phyloP scores from a whole-genome alignment of 148 eudicot species.

The Cornus florida region DNA sequence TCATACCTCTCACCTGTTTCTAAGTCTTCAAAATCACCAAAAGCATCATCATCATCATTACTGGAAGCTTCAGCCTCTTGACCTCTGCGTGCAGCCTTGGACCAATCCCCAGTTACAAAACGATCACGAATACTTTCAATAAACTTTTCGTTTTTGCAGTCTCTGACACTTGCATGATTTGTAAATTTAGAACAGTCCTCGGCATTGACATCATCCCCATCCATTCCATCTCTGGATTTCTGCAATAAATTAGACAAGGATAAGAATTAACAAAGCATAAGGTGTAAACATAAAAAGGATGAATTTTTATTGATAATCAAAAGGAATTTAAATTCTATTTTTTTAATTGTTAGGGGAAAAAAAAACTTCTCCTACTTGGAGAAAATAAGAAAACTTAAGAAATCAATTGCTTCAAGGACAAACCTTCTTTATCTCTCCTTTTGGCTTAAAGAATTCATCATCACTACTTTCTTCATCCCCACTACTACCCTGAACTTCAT shows the following conservation, averaged over 20 bases:
- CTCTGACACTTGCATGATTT: constrained; percentile 24
- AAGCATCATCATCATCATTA: constrained; percentile 44
- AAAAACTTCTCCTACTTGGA: constrained; percentile 9
- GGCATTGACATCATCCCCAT: constrained; percentile 35
- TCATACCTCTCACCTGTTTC: constrained; percentile 67
- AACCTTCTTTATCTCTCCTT: constrained; percentile 89
- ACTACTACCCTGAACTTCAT: constrained; percentile 33
- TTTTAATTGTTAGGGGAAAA: neutral
- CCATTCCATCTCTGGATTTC: constrained; percentile 37
- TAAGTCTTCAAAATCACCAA: constrained; percentile 91
- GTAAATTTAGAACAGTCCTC: constrained; percentile 80
- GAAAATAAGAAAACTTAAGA: neutral
- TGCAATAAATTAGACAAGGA: constrained; percentile 17
- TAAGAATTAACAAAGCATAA: neutral
- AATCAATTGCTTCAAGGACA: constrained; percentile 17
- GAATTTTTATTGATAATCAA: neutral
- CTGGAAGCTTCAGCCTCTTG: constrained; percentile 35
- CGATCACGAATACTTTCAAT: constrained; percentile 70
- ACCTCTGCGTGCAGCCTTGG: constrained; percentile 72
- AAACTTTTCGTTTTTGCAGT: constrained; percentile 57
- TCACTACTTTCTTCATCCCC: constrained; percentile 69
- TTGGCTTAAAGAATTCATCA: constrained; percentile 80
- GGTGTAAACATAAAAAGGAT: neutral
- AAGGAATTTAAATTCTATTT: neutral
- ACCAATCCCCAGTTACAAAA: constrained; percentile 91